These are phyloP conservation scores for Solanum sejunctum DNA, from an alignment of 257 asterid species.

Conservation along the genomic window DNA sequence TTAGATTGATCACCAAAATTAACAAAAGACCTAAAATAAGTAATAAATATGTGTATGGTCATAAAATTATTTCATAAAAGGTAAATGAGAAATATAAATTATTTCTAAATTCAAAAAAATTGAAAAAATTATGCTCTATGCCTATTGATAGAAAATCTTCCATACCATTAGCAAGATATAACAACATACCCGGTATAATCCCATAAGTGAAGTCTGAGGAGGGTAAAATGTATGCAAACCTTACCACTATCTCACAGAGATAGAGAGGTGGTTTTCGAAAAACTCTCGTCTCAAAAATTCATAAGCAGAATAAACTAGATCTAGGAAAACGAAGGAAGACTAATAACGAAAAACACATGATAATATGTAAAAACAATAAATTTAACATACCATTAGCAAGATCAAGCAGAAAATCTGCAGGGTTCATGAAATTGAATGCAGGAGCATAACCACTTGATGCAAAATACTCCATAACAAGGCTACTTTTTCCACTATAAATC, in stretches of 20 bases:
- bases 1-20: background rate
- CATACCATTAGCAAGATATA: slow-evolving; percentile 70
- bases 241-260: too few relatives aligned
- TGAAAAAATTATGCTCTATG: background rate
- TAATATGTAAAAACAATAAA: too few relatives aligned
- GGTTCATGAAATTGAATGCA: slow-evolving; percentile 45
- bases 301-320: too few relatives aligned
- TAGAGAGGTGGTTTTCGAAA: too few relatives aligned
- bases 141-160: background rate
- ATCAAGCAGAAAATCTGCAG: slow-evolving; percentile 85
- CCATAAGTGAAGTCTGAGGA: too few relatives aligned
- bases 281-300: too few relatives aligned
- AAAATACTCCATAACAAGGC: slow-evolving; percentile 50
- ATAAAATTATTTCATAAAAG: background rate
- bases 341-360: too few relatives aligned
- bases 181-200: too few relatives aligned
- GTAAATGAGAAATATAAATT: background rate
- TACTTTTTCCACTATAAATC: slow-evolving; percentile 39
- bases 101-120: background rate
- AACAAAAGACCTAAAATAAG: accelerated
- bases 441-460: slow-evolving; percentile 52
- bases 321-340: too few relatives aligned
- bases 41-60: background rate
- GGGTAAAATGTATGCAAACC: too few relatives aligned
- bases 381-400: slow-evolving; percentile 62